A percentile compares a stretch with the other conserved stretches of the same genome.
phyloP scores from a whole-genome alignment of 306 rosid species.

The Cucurbita pepo region DNA sequence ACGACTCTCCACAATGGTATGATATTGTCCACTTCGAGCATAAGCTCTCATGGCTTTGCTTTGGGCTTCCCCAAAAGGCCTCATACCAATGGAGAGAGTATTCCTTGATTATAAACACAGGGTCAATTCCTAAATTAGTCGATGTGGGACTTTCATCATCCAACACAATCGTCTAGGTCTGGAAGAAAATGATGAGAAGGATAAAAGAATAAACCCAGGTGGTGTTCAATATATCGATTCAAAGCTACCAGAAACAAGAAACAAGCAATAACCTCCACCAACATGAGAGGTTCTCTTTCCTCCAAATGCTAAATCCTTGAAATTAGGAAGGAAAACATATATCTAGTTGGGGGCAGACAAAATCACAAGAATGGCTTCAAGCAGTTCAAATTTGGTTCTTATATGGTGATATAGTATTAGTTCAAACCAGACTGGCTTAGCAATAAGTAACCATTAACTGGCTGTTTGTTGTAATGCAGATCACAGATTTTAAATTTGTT shows the following conservation, averaged over 20 bases:
- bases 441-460: background rate
- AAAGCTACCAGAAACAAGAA: background rate
- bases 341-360: background rate
- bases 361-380: background rate
- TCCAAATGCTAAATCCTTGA: background rate
- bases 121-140: no score
- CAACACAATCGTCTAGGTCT: background rate
- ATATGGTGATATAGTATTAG: background rate
- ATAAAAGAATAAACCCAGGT: background rate
- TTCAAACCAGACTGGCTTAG: background rate
- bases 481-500: background rate
- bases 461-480: background rate
- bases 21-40: no score
- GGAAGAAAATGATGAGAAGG: background rate
- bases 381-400: background rate
- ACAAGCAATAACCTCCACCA: background rate
- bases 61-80: no score
- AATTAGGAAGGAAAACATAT: background rate
- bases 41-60: no score
- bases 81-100: no score
- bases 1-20: no score
- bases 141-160: no score
- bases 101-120: no score
- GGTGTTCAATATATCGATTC: background rate
- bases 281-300: background rate